Conservation (phyloP, 345 rosid species). For the Dipteronia sinensis region DNA sequence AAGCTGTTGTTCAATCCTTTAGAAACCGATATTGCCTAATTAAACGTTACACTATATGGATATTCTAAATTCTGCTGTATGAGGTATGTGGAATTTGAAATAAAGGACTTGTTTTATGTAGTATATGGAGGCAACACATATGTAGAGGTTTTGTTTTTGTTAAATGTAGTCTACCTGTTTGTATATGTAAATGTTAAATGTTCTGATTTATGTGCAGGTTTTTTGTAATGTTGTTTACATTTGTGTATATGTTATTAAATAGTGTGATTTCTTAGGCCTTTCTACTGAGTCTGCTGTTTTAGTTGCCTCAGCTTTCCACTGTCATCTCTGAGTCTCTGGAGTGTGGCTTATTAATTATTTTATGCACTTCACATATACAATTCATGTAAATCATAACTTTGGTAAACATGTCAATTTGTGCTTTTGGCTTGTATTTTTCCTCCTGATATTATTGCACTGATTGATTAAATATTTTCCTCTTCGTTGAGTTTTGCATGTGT, state of each 20-base stretch:
- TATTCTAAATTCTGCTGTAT: not conserved
- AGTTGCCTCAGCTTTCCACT: not conserved
- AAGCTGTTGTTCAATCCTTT: not conserved
- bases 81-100: not conserved
- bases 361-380: not conserved
- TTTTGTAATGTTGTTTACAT: not conserved
- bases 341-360: not conserved
- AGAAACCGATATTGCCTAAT: not conserved
- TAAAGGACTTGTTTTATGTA: not conserved
- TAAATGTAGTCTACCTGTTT: no score
- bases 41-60: not conserved
- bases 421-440: not conserved
- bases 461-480: not conserved
- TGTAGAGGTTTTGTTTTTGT: not conserved
- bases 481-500: not conserved
- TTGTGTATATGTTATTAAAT: not conserved
- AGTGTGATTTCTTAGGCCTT: not conserved
- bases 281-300: slow-evolving; percentile 1
- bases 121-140: not conserved
- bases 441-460: slow-evolving; percentile 5
- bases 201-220: not conserved
- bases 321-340: not conserved
- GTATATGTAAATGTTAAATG: no score
- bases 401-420: not conserved
- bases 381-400: not conserved